Evolutionary conservation across 441 rosid genomes (phyloP), one percentile per base, ranked within the genome.

Genomic region (Francoa sonchifolia): DNA sequence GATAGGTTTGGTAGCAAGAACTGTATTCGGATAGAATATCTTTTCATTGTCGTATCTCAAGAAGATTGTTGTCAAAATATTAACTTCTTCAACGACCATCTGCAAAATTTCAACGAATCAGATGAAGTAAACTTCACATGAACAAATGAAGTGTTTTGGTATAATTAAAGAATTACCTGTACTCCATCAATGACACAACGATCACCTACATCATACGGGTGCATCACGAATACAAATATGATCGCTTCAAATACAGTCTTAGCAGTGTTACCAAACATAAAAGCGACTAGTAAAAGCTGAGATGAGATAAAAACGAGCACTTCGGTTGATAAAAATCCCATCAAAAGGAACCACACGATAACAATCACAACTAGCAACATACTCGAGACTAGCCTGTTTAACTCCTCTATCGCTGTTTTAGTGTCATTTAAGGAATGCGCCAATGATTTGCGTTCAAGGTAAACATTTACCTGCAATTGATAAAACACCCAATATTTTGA

Each of bases 341-440:
- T 66, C 39, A 44, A 6, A 20, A 75, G 49, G 28, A 66, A 47
- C 72, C 74, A 64, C 8, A 57, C 52, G 10, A 64, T 33, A 13
- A 68, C 19, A 38, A 54, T 44, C 43, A 59, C 41, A 11, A 72
- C 8, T 19, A 59, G 1, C 32, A 72, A 38, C 39, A 55, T 6
- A 9, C 20, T 76, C 1, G 78, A 66, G 40, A 34, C 33, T 19
- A 75, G 61, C 67, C 37, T 71, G 68, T 75, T 75, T 28, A 79
- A 61, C 49, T 79, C 83, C 19, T 75, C 76, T 6, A 72, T 66
- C 11, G 83, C 80, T 8, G 87, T 78, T 52, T 75, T 72, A n/a
- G 72, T 59, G 19, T 75, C 83, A 5, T 70, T 78, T 44, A 72
- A 57, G 33, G 83, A 65, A 48, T 62, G 79, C 5, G 63, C 75